Percentiles rank a stretch among this genome's conserved stretches.
These are phyloP conservation scores for Physocladia obscura DNA, from an alignment of 192 early-diverging fungal genomes.

Conservation along the genomic window DNA sequence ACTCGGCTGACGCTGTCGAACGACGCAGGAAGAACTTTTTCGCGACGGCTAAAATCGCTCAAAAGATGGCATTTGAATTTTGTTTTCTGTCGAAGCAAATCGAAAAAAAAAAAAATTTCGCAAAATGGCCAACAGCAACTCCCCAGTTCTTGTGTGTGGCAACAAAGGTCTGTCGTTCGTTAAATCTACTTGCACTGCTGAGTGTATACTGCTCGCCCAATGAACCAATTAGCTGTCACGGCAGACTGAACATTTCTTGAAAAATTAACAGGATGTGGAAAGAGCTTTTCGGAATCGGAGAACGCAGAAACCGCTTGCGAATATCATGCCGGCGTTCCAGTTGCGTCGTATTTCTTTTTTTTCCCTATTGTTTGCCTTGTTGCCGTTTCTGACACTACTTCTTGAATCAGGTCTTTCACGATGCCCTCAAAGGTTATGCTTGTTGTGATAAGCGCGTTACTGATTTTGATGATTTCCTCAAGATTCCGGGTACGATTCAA, in stretches of 20 bases:
- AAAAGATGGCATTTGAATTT: neutral
- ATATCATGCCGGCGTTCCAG: slow-evolving; percentile 83
- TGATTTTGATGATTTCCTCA: slow-evolving; percentile 91
- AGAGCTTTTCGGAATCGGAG: slow-evolving; percentile 71
- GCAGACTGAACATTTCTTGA: neutral
- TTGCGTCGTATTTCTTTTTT: slow-evolving; percentile 22
- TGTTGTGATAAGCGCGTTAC: slow-evolving; percentile 88
- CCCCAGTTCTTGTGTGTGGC: neutral
- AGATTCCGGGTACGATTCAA: slow-evolving; percentile 37
- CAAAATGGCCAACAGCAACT: neutral
- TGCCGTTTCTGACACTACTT: no score
- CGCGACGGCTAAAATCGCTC: neutral
- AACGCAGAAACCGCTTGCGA: slow-evolving; percentile 81
- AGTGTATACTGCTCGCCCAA: no score
- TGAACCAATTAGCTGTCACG: no score
- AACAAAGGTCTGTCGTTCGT: neutral
- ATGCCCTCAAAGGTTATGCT: slow-evolving; percentile 86
- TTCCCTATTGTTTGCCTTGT: neutral
- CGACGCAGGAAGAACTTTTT: neutral
- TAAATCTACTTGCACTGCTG: neutral
- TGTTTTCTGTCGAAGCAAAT: neutral
- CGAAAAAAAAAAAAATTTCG: neutral
- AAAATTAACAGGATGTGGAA: slow-evolving; percentile 69
- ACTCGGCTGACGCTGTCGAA: neutral
- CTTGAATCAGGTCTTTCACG: slow-evolving; percentile 69